Base-by-base conservation (phyloP, 805 yeast genomes). In the Yamadazyma phyllophila region DNA sequence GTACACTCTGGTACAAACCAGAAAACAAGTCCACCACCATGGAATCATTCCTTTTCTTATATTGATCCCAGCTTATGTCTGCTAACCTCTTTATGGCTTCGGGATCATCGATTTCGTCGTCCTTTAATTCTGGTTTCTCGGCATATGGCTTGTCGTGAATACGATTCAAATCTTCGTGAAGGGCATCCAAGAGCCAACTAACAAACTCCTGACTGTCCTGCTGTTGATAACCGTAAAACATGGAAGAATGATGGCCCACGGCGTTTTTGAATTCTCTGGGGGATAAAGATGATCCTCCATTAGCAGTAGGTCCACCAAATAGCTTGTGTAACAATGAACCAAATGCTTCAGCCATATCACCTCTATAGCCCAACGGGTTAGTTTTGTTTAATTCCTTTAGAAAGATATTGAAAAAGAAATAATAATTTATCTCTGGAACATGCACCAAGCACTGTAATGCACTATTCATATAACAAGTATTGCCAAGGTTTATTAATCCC, bases 141-240 rank as follows among this genome's bases (percentile, higher is more conserved):
- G 88, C 80, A 52, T 83, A 84, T 1, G 98, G 98, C 60, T 94
- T 94, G 31, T 85, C 69, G 7, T 78, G 60, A 26, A 92, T 83
- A 45, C 97, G 73, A 59, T 94, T 94, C 51, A 92, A 71, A 65
- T 92, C 98, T 63, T 92, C 97, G 60, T 92, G 97, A 31, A 92
- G 68, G 2, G 94, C 90, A 64, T 92, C 97, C 24, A 92, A 70
- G 27, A 92, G 63, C 73, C 87, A 92, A 26, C 95, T 91, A 41
- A 90, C 74, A 58, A 92, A 85, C 60, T 92, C 98, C 61, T 91
- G 97, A 1, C 96, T 87, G 60, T 92, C 98, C 58, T 92, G 97
- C 61, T 92, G 97, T 47, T 80, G 81, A 54, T 82, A 84, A 2
- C 88, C 95, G 0, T 83, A 78, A 67, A 90, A 92, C 74, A 85